Evolutionary conservation across 345 rosid genomes (phyloP).

Genomic region (Punica granatum): DNA sequence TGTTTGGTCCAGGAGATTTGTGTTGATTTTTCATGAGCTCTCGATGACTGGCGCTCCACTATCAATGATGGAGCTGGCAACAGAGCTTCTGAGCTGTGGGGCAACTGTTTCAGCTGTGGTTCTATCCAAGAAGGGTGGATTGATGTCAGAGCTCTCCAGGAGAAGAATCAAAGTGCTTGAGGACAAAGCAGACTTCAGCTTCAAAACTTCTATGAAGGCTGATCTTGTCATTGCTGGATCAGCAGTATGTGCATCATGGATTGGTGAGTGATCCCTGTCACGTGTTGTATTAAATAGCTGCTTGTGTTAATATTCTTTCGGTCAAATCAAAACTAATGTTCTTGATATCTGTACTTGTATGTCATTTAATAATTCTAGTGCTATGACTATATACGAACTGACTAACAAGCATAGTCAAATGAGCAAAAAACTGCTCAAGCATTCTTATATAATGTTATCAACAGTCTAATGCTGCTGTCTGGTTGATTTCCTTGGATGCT

Average conservation of each 20-base stretch:
- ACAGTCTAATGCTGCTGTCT: too few relatives aligned
- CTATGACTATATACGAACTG: too few relatives aligned
- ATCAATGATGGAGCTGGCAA: slow-evolving; percentile 95
- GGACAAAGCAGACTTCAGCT: slow-evolving; percentile 85
- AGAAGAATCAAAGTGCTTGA: slow-evolving; percentile 89
- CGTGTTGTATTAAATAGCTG: neutral
- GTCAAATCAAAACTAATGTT: neutral
- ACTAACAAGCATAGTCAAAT: too few relatives aligned
- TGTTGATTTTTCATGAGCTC: slow-evolving; percentile 87
- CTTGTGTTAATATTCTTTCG: neutral
- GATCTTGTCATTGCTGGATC: slow-evolving; percentile 95
- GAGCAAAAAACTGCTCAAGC: too few relatives aligned
- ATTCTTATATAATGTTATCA: too few relatives aligned
- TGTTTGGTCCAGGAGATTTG: slow-evolving; percentile 95
- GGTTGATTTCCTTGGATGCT: neutral
- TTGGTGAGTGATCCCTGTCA: slow-evolving; percentile 42
- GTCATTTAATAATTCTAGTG: too few relatives aligned
- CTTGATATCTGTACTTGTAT: neutral
- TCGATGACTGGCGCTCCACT: slow-evolving; percentile 99
- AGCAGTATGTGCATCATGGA: slow-evolving; percentile 95
- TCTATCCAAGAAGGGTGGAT: slow-evolving; percentile 88
- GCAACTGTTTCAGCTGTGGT: slow-evolving; percentile 94
- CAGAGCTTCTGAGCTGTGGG: slow-evolving; percentile 97
- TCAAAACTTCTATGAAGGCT: slow-evolving; percentile 91
- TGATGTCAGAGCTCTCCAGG: slow-evolving; percentile 73